Percentiles rank a stretch among this genome's conserved stretches.
Evolutionary conservation across 73 alveolate species (phyloP).

Genomic region (Blepharisma stoltei): DNA sequence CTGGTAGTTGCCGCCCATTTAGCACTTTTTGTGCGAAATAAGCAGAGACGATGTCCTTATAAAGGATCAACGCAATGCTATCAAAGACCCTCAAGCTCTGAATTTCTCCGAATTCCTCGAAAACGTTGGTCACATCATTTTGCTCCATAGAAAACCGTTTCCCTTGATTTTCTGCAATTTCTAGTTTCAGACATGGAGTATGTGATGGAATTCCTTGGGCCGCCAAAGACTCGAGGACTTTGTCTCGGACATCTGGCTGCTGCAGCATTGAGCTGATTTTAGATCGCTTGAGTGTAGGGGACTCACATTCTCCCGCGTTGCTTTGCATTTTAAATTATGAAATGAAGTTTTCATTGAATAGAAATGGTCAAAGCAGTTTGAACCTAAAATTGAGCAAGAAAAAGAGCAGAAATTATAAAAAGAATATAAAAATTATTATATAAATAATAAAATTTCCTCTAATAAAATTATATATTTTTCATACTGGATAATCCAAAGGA

Average conservation of each 20-base stretch:
- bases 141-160: background rate
- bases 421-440: too few species aligned
- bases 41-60: conserved; percentile 48
- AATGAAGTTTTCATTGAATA: too few species aligned
- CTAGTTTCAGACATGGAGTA: conserved; percentile 16
- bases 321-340: too few species aligned
- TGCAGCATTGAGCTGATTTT: background rate
- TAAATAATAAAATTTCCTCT: too few species aligned
- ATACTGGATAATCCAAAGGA: too few species aligned
- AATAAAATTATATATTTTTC: too few species aligned
- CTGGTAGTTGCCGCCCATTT: conserved; percentile 38
- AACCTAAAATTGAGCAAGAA: too few species aligned
- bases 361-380: too few species aligned
- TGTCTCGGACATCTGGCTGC: background rate
- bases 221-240: background rate
- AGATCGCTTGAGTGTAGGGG: background rate
- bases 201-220: background rate
- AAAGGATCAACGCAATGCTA: conserved; percentile 35
- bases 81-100: background rate
- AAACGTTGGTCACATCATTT: conserved; percentile 10
- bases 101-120: conserved; percentile 22
- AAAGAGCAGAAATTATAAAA: too few species aligned
- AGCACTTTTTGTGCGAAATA: conserved; percentile 48
- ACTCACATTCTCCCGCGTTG: too few species aligned
- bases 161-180: background rate